Base-by-base conservation (phyloP, 2,329 filamentous ascomycete species). In the Xylariaceae sp. region DNA sequence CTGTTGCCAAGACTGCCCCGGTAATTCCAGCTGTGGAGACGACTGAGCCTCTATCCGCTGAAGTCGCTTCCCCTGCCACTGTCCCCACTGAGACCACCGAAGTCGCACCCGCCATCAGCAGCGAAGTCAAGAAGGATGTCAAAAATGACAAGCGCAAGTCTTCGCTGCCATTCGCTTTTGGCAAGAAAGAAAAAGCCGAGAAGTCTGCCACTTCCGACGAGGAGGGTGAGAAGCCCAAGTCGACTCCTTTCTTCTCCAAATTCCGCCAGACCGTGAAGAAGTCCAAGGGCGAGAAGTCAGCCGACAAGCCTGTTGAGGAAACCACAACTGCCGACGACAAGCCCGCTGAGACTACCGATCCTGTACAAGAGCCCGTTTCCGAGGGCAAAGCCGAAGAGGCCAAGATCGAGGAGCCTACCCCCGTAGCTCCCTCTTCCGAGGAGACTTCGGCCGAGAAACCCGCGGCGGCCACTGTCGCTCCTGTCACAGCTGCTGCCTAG, bases 131-230 rank as follows among this genome's bases (percentile, higher is more conserved):
- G 69, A 82, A 82, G 71, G 80, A 81, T 55, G 68, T 77, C 60
- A 90, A 89, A 83, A 69, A 70, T 42, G 78, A 82, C 71, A 95
- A 95, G 87, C 88, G 90, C 70, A 83, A 84, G 71, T 94, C 89
- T 58, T 85, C 91, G 64, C 70, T 82, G 9, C 78, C 78, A 43
- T 95, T 95, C 72, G 83, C 82, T 62, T 85, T 83, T 64, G 83
- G 89, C 71, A 87, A 89, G 80, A 92, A 92, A 78, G 85, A 87
- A 69, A 80, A 80, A 71, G 51, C 62, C 22, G 84, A 87, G 70
- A 78, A 80, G 71, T 51, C 62, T 19, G 67, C 73, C 41, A 63
- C 72, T 33, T 78, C 78, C 1, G 85, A 85, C 57, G 77, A 82
- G 61, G 85, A 87, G 65, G 76, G 80, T 57, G 76, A 81, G 69